Evolutionary conservation across 148 eudicot species (phyloP).

Genomic region (Drosera capensis): DNA sequence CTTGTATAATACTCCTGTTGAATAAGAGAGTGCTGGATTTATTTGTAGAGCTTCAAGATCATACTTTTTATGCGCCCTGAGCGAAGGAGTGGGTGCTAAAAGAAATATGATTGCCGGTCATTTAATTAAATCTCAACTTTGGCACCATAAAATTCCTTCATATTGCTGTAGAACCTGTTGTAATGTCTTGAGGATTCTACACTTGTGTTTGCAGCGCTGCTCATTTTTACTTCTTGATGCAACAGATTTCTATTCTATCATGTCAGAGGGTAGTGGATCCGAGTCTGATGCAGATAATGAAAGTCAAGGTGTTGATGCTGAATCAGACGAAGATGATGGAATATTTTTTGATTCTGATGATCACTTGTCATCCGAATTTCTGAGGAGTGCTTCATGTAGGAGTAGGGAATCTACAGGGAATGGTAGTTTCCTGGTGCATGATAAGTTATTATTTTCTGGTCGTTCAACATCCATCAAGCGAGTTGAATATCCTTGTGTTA

Average conservation of each 20-base stretch:
- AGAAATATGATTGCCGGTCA: too few species aligned
- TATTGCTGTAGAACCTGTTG: too few species aligned
- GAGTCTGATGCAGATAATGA: constrained; percentile 81
- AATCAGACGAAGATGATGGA: constrained; percentile 80
- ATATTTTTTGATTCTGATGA: constrained; percentile 79
- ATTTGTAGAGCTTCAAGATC: too few species aligned
- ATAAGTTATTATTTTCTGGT: constrained; percentile 23
- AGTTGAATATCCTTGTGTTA: constrained; percentile 51
- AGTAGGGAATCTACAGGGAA: constrained; percentile 52
- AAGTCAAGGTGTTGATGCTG: constrained; percentile 68
- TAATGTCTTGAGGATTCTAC: too few species aligned
- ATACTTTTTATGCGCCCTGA: too few species aligned
- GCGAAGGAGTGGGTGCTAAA: too few species aligned
- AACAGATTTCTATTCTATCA: constrained; percentile 80
- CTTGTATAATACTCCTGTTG: too few species aligned
- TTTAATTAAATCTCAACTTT: too few species aligned
- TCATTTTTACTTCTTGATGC: constrained; percentile 4
- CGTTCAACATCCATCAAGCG: constrained; percentile 43
- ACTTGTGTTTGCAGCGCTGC: neutral
- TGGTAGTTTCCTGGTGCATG: constrained; percentile 44
- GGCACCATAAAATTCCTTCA: too few species aligned
- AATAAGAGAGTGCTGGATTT: too few species aligned
- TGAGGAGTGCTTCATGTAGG: constrained; percentile 80
- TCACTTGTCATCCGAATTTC: constrained; percentile 56
- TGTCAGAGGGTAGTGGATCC: constrained; percentile 90